phyloP scores from a whole-genome alignment of 257 asterid genomes.

The Primulina tabacum region DNA sequence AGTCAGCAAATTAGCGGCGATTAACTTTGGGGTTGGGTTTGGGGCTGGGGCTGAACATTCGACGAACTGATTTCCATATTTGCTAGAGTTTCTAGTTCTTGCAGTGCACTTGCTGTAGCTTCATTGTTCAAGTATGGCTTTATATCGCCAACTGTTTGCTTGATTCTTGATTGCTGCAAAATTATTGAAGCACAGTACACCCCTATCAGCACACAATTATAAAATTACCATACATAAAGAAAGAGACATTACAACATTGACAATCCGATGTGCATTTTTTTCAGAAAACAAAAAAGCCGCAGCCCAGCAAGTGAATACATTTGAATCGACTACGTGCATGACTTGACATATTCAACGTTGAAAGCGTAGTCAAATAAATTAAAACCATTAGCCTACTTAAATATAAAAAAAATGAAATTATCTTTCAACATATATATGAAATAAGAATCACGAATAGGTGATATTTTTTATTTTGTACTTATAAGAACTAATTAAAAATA shows the following conservation, averaged over 20 bases:
- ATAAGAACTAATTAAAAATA: too few relatives aligned
- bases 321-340: background rate
- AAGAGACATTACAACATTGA: background rate
- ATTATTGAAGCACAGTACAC: background rate
- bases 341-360: background rate
- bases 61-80: constrained; percentile 14
- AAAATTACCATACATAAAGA: too few relatives aligned
- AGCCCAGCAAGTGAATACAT: background rate
- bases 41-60: constrained; percentile 1
- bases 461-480: too few relatives aligned
- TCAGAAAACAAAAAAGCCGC: too few relatives aligned
- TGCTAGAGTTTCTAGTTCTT: constrained; percentile 60
- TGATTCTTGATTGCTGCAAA: constrained; percentile 55
- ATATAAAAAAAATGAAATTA: background rate
- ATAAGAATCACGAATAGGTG: too few relatives aligned
- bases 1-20: constrained; percentile 23
- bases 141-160: constrained; percentile 39
- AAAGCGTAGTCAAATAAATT: too few relatives aligned
- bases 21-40: constrained; percentile 29
- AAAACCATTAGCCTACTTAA: background rate
- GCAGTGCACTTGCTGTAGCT: constrained; percentile 44
- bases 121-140: constrained; percentile 51
- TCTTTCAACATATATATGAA: too few relatives aligned
- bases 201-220: background rate
- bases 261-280: background rate